phyloP scores from a whole-genome alignment of 257 asterid species.

The Verbascum thapsus region DNA sequence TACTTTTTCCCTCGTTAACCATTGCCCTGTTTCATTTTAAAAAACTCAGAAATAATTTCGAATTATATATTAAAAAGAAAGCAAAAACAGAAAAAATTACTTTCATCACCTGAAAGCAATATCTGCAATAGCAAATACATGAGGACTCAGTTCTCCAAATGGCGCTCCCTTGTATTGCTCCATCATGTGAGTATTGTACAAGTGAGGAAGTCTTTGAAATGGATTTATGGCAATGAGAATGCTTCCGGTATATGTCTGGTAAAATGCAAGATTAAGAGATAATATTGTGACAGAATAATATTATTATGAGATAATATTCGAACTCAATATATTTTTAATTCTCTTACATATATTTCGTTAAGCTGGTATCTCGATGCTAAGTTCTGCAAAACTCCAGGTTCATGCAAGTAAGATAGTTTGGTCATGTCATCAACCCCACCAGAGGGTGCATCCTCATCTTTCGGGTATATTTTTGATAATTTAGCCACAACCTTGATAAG shows the following conservation, averaged over 20 bases:
- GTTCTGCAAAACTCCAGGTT: slow-evolving; percentile 95
- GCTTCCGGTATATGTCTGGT: slow-evolving; percentile 98
- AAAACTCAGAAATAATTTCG: slow-evolving; percentile 36
- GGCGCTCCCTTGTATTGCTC: slow-evolving; percentile 94
- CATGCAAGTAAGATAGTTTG: slow-evolving; percentile 91
- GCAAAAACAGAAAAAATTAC: slow-evolving; percentile 11
- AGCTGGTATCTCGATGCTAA: slow-evolving; percentile 87
- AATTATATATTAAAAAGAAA: slow-evolving; percentile 26
- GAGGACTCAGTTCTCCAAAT: slow-evolving; percentile 92
- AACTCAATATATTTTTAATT: slow-evolving; percentile 24
- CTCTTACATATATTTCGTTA: slow-evolving; percentile 85
- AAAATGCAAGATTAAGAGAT: slow-evolving; percentile 38
- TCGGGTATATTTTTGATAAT: slow-evolving; percentile 69
- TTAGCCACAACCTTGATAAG: slow-evolving; percentile 53
- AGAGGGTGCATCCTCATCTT: slow-evolving; percentile 91
- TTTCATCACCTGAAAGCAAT: slow-evolving; percentile 85
- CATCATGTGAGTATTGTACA: slow-evolving; percentile 89
- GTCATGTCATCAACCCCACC: slow-evolving; percentile 99
- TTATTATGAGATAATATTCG: neutral
- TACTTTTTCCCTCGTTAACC: slow-evolving; percentile 87
- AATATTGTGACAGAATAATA: slow-evolving; percentile 27
- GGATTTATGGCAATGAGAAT: slow-evolving; percentile 98
- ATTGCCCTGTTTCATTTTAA: slow-evolving; percentile 65
- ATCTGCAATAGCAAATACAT: slow-evolving; percentile 96
- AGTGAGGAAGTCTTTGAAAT: slow-evolving; percentile 94